Conservation (phyloP, 2,329 filamentous ascomycete species). For the Alternaria sp. region DNA sequence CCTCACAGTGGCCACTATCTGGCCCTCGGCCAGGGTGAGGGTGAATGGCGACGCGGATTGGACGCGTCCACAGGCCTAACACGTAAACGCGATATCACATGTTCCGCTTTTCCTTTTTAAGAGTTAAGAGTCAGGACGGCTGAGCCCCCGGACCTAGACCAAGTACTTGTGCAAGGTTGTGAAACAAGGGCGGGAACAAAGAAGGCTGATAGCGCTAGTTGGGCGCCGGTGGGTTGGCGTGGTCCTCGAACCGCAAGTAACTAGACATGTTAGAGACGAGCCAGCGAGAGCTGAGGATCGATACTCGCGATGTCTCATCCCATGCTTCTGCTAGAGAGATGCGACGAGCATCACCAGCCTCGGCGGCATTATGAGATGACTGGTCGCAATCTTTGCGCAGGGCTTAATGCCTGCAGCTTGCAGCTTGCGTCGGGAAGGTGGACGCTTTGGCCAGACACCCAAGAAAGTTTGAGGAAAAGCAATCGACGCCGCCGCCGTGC, state of each 20-base stretch:
- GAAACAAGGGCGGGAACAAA: conserved; percentile 39
- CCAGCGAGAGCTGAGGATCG: not conserved
- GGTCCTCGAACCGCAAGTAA: conserved; percentile 17
- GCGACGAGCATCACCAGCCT: conserved; percentile 9
- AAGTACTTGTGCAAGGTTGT: conserved; percentile 40
- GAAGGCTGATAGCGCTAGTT: conserved; percentile 30
- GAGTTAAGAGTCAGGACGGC: conserved; percentile 38
- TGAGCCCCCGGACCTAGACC: conserved; percentile 32
- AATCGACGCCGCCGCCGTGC: conserved; percentile 33
- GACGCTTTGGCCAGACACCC: conserved; percentile 40
- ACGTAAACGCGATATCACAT: conserved; percentile 51
- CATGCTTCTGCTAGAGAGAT: not conserved
- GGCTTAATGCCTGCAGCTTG: conserved; percentile 30
- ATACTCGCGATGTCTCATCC: not conserved
- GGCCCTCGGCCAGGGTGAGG: conserved; percentile 33
- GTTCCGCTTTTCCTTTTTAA: conserved; percentile 30
- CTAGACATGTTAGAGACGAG: conserved; percentile 10
- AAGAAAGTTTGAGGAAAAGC: conserved; percentile 32
- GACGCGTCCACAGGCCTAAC: conserved; percentile 42
- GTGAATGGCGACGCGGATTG: conserved; percentile 46
- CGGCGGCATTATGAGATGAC: conserved; percentile 21
- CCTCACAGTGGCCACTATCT: conserved; percentile 43
- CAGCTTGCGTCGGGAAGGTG: conserved; percentile 22
- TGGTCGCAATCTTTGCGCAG: conserved; percentile 31
- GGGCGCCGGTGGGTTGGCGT: conserved; percentile 6